Conservation (phyloP, 75 land plant genomes). For the Pinus albicaulis region DNA sequence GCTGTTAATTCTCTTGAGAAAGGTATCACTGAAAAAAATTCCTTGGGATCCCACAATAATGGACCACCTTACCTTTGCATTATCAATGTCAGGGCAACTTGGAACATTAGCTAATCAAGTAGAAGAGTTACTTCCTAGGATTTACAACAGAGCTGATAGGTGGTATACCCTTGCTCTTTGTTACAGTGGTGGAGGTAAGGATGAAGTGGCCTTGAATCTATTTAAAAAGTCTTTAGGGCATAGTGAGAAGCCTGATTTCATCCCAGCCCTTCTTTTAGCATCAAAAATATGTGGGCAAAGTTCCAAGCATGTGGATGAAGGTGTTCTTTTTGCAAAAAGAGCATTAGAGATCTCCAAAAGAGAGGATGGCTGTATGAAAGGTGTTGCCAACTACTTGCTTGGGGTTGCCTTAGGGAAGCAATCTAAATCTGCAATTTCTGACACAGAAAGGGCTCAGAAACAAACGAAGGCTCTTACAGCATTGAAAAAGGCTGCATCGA, state of each 20-base stretch:
- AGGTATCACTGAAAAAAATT: slow-evolving; percentile 30
- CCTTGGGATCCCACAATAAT: slow-evolving; percentile 75
- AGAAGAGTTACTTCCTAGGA: slow-evolving; percentile 74
- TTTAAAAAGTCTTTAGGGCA: slow-evolving; percentile 41
- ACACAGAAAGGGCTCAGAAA: slow-evolving; percentile 37
- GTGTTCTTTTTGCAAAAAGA: slow-evolving; percentile 42
- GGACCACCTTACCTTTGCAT: slow-evolving; percentile 79
- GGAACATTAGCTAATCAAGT: slow-evolving; percentile 55
- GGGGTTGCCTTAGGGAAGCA: slow-evolving; percentile 60
- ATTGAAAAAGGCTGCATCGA: slow-evolving; percentile 48
- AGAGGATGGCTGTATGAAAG: slow-evolving; percentile 22
- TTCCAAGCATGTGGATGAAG: slow-evolving; percentile 35
- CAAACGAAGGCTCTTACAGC: slow-evolving; percentile 67
- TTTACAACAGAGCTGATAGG: slow-evolving; percentile 42
- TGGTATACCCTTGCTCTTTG: slow-evolving; percentile 80
- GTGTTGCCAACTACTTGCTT: slow-evolving; percentile 50
- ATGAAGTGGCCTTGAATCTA: slow-evolving; percentile 55
- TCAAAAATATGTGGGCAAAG: slow-evolving; percentile 70
- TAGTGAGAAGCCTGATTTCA: slow-evolving; percentile 51
- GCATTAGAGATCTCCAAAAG: slow-evolving; percentile 29
- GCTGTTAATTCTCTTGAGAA: slow-evolving; percentile 62
- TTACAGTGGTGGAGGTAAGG: slow-evolving; percentile 63
- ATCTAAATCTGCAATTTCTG: slow-evolving; percentile 39
- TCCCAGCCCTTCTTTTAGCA: slow-evolving; percentile 63
- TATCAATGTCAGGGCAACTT: slow-evolving; percentile 60